Percentiles rank a stretch among this genome's conserved stretches.
Conservation (phyloP, 192 early-diverging fungal species). For the Nowakowskiella sp. region DNA sequence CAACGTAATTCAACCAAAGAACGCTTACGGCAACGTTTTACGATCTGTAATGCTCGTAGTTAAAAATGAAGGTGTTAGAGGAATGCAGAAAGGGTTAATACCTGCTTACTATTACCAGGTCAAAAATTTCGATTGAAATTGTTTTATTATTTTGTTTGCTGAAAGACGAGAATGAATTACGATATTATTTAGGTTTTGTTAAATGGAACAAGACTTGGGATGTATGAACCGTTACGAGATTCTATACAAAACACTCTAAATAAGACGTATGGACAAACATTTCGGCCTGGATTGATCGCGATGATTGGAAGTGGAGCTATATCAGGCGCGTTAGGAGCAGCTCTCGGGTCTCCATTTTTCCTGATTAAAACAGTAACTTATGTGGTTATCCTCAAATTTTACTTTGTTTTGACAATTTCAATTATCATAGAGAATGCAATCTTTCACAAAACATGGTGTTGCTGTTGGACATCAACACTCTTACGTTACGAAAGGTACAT, state of each 20-base stretch:
- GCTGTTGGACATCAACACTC: conserved; percentile 77
- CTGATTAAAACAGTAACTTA: conserved; percentile 70
- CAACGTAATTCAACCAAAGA: not conserved
- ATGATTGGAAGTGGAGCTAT: conserved; percentile 67
- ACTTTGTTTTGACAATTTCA: not conserved
- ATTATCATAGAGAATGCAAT: conserved; percentile 27
- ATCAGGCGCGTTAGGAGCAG: conserved; percentile 74
- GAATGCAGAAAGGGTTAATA: conserved; percentile 78
- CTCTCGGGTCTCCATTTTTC: conserved; percentile 76
- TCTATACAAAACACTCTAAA: conserved; percentile 19
- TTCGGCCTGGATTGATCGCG: conserved; percentile 39
- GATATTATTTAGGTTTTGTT: conserved; percentile 47
- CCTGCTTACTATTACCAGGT: conserved; percentile 84
- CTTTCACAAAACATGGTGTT: conserved; percentile 40
- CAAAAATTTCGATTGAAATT: not conserved
- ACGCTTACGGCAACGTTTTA: conserved; percentile 69
- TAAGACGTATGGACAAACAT: not conserved
- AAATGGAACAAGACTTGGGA: conserved; percentile 85
- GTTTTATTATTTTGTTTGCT: not conserved
- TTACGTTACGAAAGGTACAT: conserved; percentile 55
- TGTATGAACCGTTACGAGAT: conserved; percentile 79
- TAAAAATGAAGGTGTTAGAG: conserved; percentile 74
- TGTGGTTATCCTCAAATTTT: not conserved
- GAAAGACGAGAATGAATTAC: not conserved
- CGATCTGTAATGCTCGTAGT: conserved; percentile 69